Evolutionary conservation across 371 early-diverging fungal genomes (phyloP).

Genomic region (Lichtheimia ornata): DNA sequence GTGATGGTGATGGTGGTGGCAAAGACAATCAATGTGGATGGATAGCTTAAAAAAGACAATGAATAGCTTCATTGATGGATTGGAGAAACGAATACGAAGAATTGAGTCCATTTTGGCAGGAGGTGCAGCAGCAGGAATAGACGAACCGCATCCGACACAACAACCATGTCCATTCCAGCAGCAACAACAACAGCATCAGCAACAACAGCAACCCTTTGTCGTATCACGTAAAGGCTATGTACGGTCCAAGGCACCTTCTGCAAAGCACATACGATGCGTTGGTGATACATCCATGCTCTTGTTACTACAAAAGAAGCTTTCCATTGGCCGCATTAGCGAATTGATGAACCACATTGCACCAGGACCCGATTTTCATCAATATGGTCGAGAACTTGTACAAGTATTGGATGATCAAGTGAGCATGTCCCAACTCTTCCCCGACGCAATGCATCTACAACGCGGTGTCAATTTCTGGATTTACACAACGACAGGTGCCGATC

Average conservation of each 20-base stretch:
- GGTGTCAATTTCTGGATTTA: constrained; percentile 43
- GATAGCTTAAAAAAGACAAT: neutral
- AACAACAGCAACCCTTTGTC: neutral
- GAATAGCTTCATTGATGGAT: constrained; percentile 45
- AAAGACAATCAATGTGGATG: neutral
- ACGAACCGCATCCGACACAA: neutral
- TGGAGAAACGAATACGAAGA: constrained; percentile 45
- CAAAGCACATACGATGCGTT: constrained; percentile 30
- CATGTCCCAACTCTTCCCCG: constrained; percentile 3
- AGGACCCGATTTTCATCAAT: neutral
- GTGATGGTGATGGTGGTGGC: neutral
- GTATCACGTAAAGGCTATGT: constrained; percentile 2
- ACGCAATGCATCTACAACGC: neutral
- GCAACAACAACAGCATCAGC: constrained; percentile 8
- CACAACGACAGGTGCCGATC: constrained; percentile 38
- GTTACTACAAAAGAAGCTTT: constrained; percentile 39
- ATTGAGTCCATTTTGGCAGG: constrained; percentile 25
- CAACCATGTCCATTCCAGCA: neutral
- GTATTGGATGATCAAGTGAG: neutral
- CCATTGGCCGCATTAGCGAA: constrained; percentile 23
- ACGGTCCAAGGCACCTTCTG: constrained; percentile 1
- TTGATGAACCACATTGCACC: neutral
- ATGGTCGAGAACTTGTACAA: neutral
- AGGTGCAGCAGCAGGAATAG: neutral
- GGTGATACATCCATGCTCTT: constrained; percentile 46